These are phyloP conservation scores for Penicillium sp. DNA, from an alignment of 2,329 filamentous ascomycete species.

Conservation along the genomic window DNA sequence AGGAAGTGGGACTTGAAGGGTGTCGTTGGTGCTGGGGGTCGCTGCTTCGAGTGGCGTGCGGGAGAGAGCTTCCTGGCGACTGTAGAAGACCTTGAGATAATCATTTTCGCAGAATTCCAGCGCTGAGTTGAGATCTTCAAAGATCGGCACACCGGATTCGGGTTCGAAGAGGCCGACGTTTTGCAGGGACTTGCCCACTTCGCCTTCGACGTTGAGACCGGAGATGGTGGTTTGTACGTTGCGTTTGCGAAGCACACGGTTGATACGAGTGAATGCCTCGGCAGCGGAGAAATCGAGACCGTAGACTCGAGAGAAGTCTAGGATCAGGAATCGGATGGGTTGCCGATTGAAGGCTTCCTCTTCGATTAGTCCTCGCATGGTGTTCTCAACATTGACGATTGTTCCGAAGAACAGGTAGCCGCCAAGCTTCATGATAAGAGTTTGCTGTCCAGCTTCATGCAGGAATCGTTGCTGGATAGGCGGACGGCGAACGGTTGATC, in stretches of 20 bases:
- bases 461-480: conserved; percentile 87
- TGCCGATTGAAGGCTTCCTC: conserved; percentile 76
- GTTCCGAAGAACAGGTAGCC: conserved; percentile 99
- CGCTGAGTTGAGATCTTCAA: conserved; percentile 88
- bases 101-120: conserved; percentile 95
- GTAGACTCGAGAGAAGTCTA: conserved; percentile 87
- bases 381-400: conserved; percentile 91
- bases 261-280: conserved; percentile 92
- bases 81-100: conserved; percentile 78
- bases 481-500: conserved; percentile 89
- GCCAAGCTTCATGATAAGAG: conserved; percentile 85
- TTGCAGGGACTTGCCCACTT: conserved; percentile 75
- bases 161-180: conserved; percentile 82
- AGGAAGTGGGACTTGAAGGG: conserved; percentile 35
- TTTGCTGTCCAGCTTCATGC: conserved; percentile 81
- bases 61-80: conserved; percentile 61
- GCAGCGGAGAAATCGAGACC: conserved; percentile 95
- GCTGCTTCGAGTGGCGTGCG: conserved; percentile 22
- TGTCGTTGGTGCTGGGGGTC: conserved; percentile 5
- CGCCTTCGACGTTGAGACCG: conserved; percentile 74
- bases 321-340: conserved; percentile 85
- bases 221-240: conserved; percentile 81
- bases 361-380: conserved; percentile 78
- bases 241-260: conserved; percentile 76
- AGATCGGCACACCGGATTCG: conserved; percentile 74